Evolutionary conservation across 305 asterid species (phyloP).

Genomic region (Lippia alba): DNA sequence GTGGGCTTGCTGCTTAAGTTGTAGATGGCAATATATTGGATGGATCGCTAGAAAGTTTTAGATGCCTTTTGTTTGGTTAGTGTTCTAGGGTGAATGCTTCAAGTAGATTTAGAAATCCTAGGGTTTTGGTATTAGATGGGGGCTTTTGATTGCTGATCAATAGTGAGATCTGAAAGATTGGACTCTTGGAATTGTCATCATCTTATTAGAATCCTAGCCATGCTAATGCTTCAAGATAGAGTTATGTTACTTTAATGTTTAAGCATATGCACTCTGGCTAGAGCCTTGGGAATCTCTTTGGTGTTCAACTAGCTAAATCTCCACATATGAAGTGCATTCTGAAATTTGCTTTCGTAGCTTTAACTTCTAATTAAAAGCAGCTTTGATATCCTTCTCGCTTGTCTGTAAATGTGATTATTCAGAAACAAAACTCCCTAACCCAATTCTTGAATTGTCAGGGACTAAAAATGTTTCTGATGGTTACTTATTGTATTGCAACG

Average conservation of each 20-base stretch:
- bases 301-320: constrained; percentile 29
- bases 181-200: neutral
- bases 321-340: constrained; percentile 13
- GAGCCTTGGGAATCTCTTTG: constrained; percentile 13
- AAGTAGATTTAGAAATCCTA: constrained; percentile 1
- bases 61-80: constrained; percentile 16
- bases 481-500: neutral
- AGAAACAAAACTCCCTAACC: constrained; percentile 15
- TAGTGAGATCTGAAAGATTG: constrained; percentile 7
- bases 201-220: constrained; percentile 2
- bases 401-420: constrained; percentile 1
- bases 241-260: neutral
- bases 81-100: constrained; percentile 1
- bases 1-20: constrained; percentile 5
- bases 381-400: constrained; percentile 3
- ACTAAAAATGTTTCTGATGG: constrained; percentile 11
- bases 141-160: constrained; percentile 21
- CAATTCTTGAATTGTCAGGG: constrained; percentile 8
- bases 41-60: neutral
- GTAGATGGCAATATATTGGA: constrained; percentile 15
- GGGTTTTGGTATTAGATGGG: constrained; percentile 8
- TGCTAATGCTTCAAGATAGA: neutral
- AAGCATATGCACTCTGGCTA: neutral
- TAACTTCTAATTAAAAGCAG: neutral
- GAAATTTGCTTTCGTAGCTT: neutral